Percentiles rank a stretch among this genome's conserved stretches.
Conservation (phyloP, 768 basidiomycete species). For the Dioszegia aurantiaca region DNA sequence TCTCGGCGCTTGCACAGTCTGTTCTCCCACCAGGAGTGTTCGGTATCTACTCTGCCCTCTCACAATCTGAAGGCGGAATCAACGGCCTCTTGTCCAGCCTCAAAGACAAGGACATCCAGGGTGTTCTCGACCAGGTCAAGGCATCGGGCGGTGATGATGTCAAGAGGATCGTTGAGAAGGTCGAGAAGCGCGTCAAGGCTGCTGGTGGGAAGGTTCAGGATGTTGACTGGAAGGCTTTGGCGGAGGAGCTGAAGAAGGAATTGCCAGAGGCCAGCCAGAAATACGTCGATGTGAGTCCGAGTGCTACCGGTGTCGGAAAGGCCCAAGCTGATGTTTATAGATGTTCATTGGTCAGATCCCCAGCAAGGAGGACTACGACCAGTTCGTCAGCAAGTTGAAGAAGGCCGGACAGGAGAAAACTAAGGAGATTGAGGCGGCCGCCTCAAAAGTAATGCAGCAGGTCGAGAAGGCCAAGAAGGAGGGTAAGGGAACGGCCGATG, state of each 20-base stretch:
- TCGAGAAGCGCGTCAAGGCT: constrained; percentile 46
- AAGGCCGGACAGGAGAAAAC: constrained; percentile 43
- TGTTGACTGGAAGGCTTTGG: constrained; percentile 48
- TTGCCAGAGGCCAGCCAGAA: constrained; percentile 43
- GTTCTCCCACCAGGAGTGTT: constrained; percentile 40
- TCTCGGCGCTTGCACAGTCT: constrained; percentile 24
- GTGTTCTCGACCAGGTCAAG: constrained; percentile 47
- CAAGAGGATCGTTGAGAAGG: constrained; percentile 44
- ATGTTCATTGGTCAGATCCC: constrained; percentile 39
- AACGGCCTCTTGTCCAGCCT: constrained; percentile 42
- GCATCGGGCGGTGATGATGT: constrained; percentile 47
- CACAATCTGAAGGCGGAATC: constrained; percentile 40
- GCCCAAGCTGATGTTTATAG: constrained; percentile 18
- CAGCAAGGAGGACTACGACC: constrained; percentile 37
- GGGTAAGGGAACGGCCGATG: constrained; percentile 46
- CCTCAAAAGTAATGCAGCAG: constrained; percentile 43
- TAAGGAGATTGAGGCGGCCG: constrained; percentile 45
- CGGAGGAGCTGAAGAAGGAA: constrained; percentile 43
- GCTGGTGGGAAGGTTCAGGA: constrained; percentile 46
- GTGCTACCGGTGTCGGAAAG: background rate
- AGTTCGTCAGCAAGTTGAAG: constrained; percentile 43
- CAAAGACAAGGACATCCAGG: constrained; percentile 45
- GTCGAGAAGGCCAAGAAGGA: constrained; percentile 49
- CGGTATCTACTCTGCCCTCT: constrained; percentile 36
- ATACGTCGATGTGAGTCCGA: constrained; percentile 42